Base-by-base conservation (phyloP, 805 yeast genomes). In the Jamesozyma piceae region DNA sequence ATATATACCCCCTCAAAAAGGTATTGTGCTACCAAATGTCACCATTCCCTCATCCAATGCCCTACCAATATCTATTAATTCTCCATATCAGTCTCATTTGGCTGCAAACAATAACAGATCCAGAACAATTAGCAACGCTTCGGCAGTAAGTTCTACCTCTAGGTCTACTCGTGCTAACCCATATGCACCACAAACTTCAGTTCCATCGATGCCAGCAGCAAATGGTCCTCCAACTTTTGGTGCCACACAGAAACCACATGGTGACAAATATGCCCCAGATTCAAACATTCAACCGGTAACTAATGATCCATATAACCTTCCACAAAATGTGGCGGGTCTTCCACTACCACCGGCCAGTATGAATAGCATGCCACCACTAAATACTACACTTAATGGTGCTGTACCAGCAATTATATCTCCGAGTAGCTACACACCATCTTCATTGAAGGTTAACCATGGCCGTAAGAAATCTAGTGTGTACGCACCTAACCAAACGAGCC, bases 401-500 rank as follows among this genome's bases (percentile, higher is more conserved):
- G 22, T 35, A 4, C 35, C 41, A 8, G 11, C 26, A 14, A 18
- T 28, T 3, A 14, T 37, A 5, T 28, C 39, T 13, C 33, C 39
- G 18, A 11, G 27, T 4, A 28, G 3, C 4, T 37, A 37, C 28
- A 15, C 39, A 10, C 39, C 39, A 18, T 19, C 47, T 4, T 26
- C 32, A 4, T 3, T 10, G 5, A 37, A 37, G 18, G 14, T 4
- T 22, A 26, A 18, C 13, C 59, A 57, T 41, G 60, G 59, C 2
- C 53, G 63, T 20, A 55, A 63, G 4, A 54, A 52, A 27, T 61
- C 66, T 3, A 59, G 60, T 40, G 53, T 54, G 10, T 62, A 63
- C 42, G 53, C 58, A 0, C 66, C 66, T 26, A 52, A 50, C 21
- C 51, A 52, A 31, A 51, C 44, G 34, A 58, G 52, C 29, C 46